Base-by-base conservation (phyloP, 2,329 filamentous ascomycete genomes). In the Elsinoe australis region DNA sequence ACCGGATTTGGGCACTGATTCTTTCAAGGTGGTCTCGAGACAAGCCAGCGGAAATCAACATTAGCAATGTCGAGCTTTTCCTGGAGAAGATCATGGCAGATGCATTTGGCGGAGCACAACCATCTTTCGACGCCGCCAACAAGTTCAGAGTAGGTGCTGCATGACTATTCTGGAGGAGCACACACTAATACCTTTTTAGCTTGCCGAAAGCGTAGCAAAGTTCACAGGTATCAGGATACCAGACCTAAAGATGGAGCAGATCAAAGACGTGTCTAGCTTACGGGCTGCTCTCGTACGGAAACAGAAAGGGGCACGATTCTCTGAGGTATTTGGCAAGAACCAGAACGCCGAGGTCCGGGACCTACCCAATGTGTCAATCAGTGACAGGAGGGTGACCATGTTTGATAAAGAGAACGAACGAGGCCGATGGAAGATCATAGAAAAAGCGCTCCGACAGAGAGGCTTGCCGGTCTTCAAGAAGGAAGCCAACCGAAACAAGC, bases 351-450 rank as follows among this genome's bases (percentile, higher is more conserved):
- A 67, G 86, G 24, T 58, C 67, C 14, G 56, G 64, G 1, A 67
- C 85, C 39, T 44, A 45, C 70, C 78, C 52, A 95, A 95, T 60
- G 81, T 95, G 34, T 74, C 74, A 56, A 68, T 95, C 17, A 76
- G 77, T 56, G 63, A 67, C 19, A 74, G 74, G 55, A 80, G 82
- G 58, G 70, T 86, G 51, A 88, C 80, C 5, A 76, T 79, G 7
- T 79, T 85, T 26, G 78, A 90, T 63, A 80, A 79, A 63, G 85
- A 90, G 66, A 79, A 76, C 57, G 73, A 77, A 41, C 63, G 85
- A 33, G 87, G 87, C 21, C 73, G 85, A 58, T 85, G 83, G 78
- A 92, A 92, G 77, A 65, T 88, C 42, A 86, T 90, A 59, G 76
- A 85, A 63, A 70, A 80, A 59, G 83, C 87, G 65, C 70, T 90